phyloP scores from a whole-genome alignment of 2,329 filamentous ascomycete species.

The Verticillium nonalfalfae region DNA sequence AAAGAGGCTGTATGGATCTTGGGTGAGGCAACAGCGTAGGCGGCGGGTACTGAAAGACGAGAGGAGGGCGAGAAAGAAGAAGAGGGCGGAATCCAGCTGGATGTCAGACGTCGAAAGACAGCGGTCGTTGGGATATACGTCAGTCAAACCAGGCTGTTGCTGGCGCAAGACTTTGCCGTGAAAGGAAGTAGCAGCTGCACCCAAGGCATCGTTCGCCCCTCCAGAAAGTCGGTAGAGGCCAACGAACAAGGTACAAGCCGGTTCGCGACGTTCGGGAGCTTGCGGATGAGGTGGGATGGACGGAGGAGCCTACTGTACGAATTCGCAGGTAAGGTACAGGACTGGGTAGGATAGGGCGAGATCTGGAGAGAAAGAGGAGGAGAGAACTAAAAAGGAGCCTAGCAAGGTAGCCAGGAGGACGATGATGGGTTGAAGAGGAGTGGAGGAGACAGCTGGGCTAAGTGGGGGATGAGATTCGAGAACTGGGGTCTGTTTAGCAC shows the following conservation, averaged over 20 bases:
- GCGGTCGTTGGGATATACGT: constrained; percentile 25
- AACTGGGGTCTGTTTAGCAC: constrained; percentile 14
- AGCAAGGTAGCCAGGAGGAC: constrained; percentile 11
- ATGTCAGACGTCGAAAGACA: not conserved
- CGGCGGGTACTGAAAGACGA: not conserved
- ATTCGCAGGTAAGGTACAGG: not conserved
- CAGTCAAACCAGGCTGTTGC: constrained; percentile 30
- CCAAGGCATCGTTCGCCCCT: constrained; percentile 29
- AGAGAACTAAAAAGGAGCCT: constrained; percentile 14
- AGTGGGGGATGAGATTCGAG: constrained; percentile 1
- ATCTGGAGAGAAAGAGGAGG: not conserved
- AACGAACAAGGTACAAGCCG: constrained; percentile 23
- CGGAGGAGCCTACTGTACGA: not conserved
- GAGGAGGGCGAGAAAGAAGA: not conserved
- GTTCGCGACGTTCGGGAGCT: constrained; percentile 26
- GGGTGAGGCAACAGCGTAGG: constrained; percentile 5
- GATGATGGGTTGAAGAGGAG: constrained; percentile 13
- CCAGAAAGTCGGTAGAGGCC: constrained; percentile 19
- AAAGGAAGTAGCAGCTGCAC: constrained; percentile 24
- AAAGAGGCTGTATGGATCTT: constrained; percentile 12
- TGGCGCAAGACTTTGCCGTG: constrained; percentile 12
- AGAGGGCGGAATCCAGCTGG: not conserved
- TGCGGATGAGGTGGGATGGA: constrained; percentile 13
- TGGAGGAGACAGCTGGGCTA: constrained; percentile 7
- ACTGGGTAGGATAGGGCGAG: not conserved